These are phyloP conservation scores for Boletus sp. DNA, from an alignment of 768 basidiomycete genomes.

Conservation along the genomic window DNA sequence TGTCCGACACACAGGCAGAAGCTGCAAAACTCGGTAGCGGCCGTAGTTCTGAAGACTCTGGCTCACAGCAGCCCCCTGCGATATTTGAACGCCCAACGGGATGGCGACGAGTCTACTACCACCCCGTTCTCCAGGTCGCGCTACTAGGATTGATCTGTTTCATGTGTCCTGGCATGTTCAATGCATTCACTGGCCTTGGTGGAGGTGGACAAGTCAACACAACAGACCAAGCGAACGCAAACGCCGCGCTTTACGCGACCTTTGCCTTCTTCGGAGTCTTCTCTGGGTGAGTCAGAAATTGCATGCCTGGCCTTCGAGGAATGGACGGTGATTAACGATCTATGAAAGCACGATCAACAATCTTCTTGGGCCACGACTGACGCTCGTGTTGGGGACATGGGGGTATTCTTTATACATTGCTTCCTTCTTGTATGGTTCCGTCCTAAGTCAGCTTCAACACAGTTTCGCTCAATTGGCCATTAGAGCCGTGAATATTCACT, in stretches of 20 bases:
- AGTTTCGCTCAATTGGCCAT: not conserved
- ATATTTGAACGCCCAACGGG: slow-evolving; percentile 49
- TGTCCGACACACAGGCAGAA: slow-evolving; percentile 20
- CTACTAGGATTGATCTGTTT: slow-evolving; percentile 66
- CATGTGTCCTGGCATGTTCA: slow-evolving; percentile 69
- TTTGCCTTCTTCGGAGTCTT: slow-evolving; percentile 65
- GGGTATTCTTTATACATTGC: too few species aligned
- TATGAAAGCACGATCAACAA: slow-evolving; percentile 68
- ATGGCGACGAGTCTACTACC: slow-evolving; percentile 52
- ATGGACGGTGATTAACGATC: not conserved
- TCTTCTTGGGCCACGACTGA: slow-evolving; percentile 48
- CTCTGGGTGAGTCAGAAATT: slow-evolving; percentile 50
- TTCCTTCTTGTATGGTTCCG: slow-evolving; percentile 37
- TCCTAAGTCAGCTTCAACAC: not conserved
- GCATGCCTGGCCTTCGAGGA: not conserved
- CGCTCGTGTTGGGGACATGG: slow-evolving; percentile 47
- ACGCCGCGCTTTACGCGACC: slow-evolving; percentile 60
- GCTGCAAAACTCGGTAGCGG: slow-evolving; percentile 17
- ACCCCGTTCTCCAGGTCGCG: slow-evolving; percentile 40
- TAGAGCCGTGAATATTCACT: slow-evolving; percentile 45
- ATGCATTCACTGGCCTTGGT: slow-evolving; percentile 76
- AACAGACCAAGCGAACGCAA: slow-evolving; percentile 64
- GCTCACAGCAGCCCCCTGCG: slow-evolving; percentile 15
- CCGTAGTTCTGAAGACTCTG: slow-evolving; percentile 19
- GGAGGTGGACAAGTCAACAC: slow-evolving; percentile 72